Conservation (phyloP, 345 rosid species). For the Populus davidiana region DNA sequence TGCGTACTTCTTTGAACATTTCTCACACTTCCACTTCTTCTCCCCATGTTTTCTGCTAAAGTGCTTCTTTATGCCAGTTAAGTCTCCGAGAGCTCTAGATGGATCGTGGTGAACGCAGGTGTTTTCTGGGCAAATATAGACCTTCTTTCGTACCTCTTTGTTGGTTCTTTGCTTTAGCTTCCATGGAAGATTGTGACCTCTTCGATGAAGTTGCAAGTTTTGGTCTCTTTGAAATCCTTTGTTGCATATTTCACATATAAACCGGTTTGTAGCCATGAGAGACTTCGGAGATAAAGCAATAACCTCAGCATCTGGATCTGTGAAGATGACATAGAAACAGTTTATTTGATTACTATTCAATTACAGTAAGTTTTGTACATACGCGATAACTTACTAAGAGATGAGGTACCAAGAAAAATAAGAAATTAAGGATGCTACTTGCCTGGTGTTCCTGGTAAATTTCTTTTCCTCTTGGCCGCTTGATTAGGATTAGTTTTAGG, state of each 20-base stretch:
- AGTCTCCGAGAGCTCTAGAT: slow-evolving; percentile 88
- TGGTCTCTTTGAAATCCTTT: slow-evolving; percentile 98
- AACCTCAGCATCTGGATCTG: slow-evolving; percentile 99
- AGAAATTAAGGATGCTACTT: not conserved
- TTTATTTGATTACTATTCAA: not conserved
- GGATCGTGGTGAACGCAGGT: slow-evolving; percentile 87
- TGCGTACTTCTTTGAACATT: slow-evolving; percentile 94
- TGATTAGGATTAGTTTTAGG: slow-evolving; percentile 57
- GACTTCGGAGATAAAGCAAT: slow-evolving; percentile 85
- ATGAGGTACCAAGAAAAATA: too few relatives aligned
- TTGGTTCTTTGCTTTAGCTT: slow-evolving; percentile 74
- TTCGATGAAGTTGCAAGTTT: slow-evolving; percentile 87
- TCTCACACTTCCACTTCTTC: slow-evolving; percentile 96
- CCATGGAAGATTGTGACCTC: slow-evolving; percentile 99
- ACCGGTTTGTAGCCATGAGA: slow-evolving; percentile 92
- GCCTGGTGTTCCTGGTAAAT: slow-evolving; percentile 96
- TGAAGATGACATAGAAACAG: not conserved
- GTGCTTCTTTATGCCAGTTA: slow-evolving; percentile 93
- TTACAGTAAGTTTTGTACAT: not conserved
- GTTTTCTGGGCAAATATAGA: slow-evolving; percentile 88
- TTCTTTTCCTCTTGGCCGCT: slow-evolving; percentile 71
- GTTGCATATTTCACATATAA: slow-evolving; percentile 90
- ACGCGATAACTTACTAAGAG: not conserved
- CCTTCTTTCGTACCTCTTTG: slow-evolving; percentile 65
- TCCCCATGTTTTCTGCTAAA: slow-evolving; percentile 92